Conservation (phyloP, 2,329 filamentous ascomycete species). For the Chaetothyriales sp. region DNA sequence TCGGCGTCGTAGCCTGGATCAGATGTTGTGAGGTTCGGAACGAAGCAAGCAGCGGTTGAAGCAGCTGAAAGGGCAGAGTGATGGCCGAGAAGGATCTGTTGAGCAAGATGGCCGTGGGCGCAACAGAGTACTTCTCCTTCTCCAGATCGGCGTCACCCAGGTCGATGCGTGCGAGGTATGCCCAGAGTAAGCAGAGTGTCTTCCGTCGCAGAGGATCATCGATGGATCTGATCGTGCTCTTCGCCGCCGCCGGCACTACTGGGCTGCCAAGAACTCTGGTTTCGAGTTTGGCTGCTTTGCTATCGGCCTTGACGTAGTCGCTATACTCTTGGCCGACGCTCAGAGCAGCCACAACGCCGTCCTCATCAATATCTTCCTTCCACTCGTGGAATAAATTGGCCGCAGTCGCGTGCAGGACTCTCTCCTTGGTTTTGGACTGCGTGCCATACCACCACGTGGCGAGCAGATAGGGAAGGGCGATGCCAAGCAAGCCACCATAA, state of each 20-base stretch:
- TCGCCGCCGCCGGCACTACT: slow-evolving; percentile 59
- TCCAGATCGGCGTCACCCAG: slow-evolving; percentile 66
- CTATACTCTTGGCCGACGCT: slow-evolving; percentile 81
- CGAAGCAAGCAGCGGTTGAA: slow-evolving; percentile 65
- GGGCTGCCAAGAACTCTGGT: slow-evolving; percentile 56
- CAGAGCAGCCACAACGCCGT: slow-evolving; percentile 64
- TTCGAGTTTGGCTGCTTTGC: slow-evolving; percentile 70
- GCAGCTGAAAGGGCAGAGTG: slow-evolving; percentile 72
- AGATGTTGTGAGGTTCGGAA: slow-evolving; percentile 74
- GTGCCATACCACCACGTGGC: slow-evolving; percentile 99
- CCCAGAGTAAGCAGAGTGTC: slow-evolving; percentile 81
- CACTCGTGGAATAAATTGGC: slow-evolving; percentile 92
- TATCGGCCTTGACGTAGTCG: slow-evolving; percentile 59
- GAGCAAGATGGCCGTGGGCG: slow-evolving; percentile 70
- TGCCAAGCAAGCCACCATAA: slow-evolving; percentile 76
- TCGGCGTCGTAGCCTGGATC: slow-evolving; percentile 77
- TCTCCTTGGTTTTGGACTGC: slow-evolving; percentile 83
- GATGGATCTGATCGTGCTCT: slow-evolving; percentile 60
- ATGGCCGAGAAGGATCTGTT: slow-evolving; percentile 81
- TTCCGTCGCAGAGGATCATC: slow-evolving; percentile 73
- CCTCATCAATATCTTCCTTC: slow-evolving; percentile 67
- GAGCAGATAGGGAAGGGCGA: slow-evolving; percentile 81
- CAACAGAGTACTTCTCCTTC: slow-evolving; percentile 70
- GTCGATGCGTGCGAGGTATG: slow-evolving; percentile 79
- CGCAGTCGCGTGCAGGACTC: slow-evolving; percentile 80